phyloP scores from a whole-genome alignment of 495 filamentous ascomycete species.

The Friedmanniomyces endolithicus region DNA sequence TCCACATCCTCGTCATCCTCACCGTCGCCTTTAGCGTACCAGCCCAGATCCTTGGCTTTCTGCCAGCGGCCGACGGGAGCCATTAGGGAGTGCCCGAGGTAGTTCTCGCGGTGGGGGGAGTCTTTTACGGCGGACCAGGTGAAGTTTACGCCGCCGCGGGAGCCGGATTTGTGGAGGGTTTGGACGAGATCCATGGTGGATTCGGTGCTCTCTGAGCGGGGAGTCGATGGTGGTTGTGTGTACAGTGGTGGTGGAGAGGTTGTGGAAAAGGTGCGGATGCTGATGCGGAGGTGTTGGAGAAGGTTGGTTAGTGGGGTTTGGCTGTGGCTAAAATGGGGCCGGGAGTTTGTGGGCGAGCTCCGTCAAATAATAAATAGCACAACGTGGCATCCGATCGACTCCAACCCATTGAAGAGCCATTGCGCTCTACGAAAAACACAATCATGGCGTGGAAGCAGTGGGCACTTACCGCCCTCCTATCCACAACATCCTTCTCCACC shows the following conservation, averaged over 20 bases:
- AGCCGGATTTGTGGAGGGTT: constrained; percentile 83
- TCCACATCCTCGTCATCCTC: constrained; percentile 47
- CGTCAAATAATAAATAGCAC: background rate
- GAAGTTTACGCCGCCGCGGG: constrained; percentile 84
- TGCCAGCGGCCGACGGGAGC: constrained; percentile 95
- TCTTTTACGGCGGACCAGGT: constrained; percentile 89
- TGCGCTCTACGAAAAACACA: too few relatives aligned
- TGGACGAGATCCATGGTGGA: constrained; percentile 80
- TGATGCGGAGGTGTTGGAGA: background rate
- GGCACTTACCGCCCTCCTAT: background rate
- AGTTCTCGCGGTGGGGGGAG: constrained; percentile 85
- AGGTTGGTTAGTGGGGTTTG: background rate
- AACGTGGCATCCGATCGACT: background rate
- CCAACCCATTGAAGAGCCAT: too few relatives aligned
- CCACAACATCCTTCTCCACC: background rate
- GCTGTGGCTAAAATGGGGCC: background rate
- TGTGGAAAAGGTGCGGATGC: background rate
- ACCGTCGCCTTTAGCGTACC: constrained; percentile 73
- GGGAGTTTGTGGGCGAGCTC: background rate
- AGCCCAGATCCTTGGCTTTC: constrained; percentile 68
- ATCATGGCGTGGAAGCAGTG: constrained; percentile 9
- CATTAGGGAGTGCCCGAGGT: constrained; percentile 91
- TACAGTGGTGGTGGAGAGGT: background rate
- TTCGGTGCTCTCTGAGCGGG: too few relatives aligned
- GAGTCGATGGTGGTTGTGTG: background rate